Conservation (phyloP, 805 yeast species). For the Starmerella davenportii region DNA sequence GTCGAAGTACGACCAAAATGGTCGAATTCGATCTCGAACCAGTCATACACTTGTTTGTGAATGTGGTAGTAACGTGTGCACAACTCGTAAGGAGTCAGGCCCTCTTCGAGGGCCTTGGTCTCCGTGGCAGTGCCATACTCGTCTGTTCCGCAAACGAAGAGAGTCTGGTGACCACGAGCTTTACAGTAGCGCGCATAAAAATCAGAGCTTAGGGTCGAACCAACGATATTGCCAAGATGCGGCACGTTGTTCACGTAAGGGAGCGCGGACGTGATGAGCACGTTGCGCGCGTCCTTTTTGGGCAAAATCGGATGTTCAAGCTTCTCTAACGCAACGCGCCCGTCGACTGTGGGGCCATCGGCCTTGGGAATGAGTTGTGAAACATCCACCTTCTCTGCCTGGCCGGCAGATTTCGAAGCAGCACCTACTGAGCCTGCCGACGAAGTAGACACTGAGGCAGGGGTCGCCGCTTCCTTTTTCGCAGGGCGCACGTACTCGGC, state of each 20-base stretch:
- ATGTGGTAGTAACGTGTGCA: conserved; percentile 80
- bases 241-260: conserved; percentile 98
- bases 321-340: neutral
- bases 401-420: conserved; percentile 14
- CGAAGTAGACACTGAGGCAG: neutral
- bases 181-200: conserved; percentile 80
- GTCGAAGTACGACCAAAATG: conserved; percentile 95
- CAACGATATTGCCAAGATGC: conserved; percentile 91
- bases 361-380: conserved; percentile 6
- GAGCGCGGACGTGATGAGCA: conserved; percentile 83
- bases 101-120: conserved; percentile 91
- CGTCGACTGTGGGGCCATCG: conserved; percentile 8
- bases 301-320: conserved; percentile 36
- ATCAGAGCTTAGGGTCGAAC: conserved; percentile 88
- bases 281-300: conserved; percentile 52
- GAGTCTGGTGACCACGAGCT: conserved; percentile 69
- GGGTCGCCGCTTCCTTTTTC: conserved; percentile 2
- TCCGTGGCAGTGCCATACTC: conserved; percentile 99
- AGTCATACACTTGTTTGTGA: conserved; percentile 80
- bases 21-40: conserved; percentile 94
- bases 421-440: neutral
- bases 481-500: conserved; percentile 10
- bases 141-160: conserved; percentile 91
- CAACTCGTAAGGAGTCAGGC: conserved; percentile 67
- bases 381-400: conserved; percentile 24